A percentile compares a stretch with the other conserved stretches of the same genome.
Evolutionary conservation across 257 asterid genomes (phyloP).

Genomic region (Petrea volubilis): DNA sequence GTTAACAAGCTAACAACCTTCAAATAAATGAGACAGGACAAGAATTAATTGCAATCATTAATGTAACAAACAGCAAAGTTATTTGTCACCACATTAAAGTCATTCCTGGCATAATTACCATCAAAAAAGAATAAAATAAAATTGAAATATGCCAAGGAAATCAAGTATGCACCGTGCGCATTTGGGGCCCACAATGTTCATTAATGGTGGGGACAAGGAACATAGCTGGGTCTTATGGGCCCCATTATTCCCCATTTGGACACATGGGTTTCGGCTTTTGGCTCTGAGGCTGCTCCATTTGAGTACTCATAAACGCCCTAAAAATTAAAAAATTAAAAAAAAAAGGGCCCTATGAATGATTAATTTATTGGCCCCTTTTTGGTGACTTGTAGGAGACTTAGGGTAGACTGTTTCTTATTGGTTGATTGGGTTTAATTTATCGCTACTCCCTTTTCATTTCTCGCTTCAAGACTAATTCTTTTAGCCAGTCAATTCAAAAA

Average conservation of each 20-base stretch:
- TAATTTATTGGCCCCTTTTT: slow-evolving; percentile 38
- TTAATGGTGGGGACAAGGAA: slow-evolving; percentile 35
- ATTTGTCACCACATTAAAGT: slow-evolving; percentile 31
- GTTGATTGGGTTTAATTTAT: slow-evolving; percentile 12
- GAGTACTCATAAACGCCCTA: slow-evolving; percentile 21
- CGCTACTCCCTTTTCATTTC: neutral
- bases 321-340: neutral
- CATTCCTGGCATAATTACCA: slow-evolving; percentile 19
- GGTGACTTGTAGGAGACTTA: slow-evolving; percentile 37
- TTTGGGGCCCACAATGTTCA: slow-evolving; percentile 27
- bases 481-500: slow-evolving; percentile 11
- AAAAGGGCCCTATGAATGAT: slow-evolving; percentile 4
- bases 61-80: slow-evolving; percentile 25
- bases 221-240: slow-evolving; percentile 16
- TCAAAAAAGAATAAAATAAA: neutral
- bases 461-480: neutral
- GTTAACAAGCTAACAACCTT: slow-evolving; percentile 36
- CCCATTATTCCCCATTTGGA: slow-evolving; percentile 35
- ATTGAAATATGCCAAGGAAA: slow-evolving; percentile 22
- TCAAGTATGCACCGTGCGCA: slow-evolving; percentile 44
- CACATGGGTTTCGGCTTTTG: slow-evolving; percentile 24
- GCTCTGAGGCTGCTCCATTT: slow-evolving; percentile 25
- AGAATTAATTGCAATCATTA: slow-evolving; percentile 43
- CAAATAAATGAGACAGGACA: slow-evolving; percentile 34
- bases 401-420: slow-evolving; percentile 27